A percentile compares a stretch with the other conserved stretches of the same genome.
These are phyloP conservation scores for Chlamydomonas sphaeroides DNA, from an alignment of 139 green algal genomes.

Conservation along the genomic window DNA sequence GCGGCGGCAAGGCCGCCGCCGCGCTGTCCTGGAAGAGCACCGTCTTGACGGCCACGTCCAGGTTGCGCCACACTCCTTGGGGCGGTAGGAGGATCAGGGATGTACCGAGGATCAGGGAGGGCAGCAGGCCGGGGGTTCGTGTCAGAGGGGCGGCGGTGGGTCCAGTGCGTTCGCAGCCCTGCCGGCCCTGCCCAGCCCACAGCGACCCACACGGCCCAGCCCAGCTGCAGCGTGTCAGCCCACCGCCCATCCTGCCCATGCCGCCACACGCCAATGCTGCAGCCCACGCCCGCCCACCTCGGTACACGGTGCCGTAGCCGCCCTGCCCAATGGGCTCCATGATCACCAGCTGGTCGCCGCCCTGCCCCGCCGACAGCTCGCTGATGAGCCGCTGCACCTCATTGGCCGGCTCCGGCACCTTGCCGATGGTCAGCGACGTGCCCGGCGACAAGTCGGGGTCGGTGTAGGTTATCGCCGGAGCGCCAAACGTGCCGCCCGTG, in stretches of 20 bases:
- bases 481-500: not conserved
- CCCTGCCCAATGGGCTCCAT: constrained; percentile 52
- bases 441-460: not conserved
- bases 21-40: constrained; percentile 59
- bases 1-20: too few species aligned
- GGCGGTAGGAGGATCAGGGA: too few species aligned
- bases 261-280: too few species aligned
- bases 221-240: too few species aligned
- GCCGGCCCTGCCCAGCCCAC: too few species aligned
- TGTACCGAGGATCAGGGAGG: not conserved
- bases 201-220: too few species aligned
- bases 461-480: not conserved
- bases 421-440: not conserved
- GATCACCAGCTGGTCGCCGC: constrained; percentile 37
- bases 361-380: constrained; percentile 4
- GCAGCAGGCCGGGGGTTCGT: too few species aligned
- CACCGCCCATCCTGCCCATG: too few species aligned
- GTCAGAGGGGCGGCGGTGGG: too few species aligned
- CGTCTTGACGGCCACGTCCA: constrained; percentile 62
- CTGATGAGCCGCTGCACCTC: constrained; percentile 39
- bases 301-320: constrained; percentile 51
- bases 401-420: constrained; percentile 22
- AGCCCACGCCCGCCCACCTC: constrained; percentile 1
- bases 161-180: too few species aligned
- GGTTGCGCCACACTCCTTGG: constrained; percentile 44